Base-by-base conservation (phyloP, 1,284 basidiomycete genomes). In the Cryptococcus sp. region DNA sequence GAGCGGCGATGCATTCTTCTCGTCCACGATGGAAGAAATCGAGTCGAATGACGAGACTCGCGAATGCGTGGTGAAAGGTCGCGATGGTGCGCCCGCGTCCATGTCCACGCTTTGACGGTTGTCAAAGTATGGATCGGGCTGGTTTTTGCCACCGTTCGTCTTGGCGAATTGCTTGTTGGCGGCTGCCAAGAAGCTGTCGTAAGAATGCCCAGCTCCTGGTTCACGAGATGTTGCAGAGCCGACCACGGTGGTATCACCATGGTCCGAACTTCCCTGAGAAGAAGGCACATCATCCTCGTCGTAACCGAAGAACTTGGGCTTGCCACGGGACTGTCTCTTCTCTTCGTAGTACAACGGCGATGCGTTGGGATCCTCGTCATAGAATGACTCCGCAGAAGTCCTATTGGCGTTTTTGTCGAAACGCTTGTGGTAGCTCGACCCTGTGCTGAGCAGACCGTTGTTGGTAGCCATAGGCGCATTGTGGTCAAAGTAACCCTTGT, bases 21-120 rank as follows among this genome's bases (percentile, higher is more conserved):
- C 92, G 67, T 93, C 90, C 44, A 91, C 88, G 56, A 94, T 91
- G 3, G 88, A 88, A 11, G 88, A 86, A 61, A 94, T 91, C 5
- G 90, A 92, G 70, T 93, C 92, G 27, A 89, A 86, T 0, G 90
- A 93, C 0, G 88, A 88, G 3, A 84, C 84, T 13, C 90, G 84
- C 35, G 89, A 91, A 75, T 91, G 88, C n/a, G 81, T 67, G 55
- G 88, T 88, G 78, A 92, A 93, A 0, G 91, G 90, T 63, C 85
- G 83, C 35, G 79, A 81, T 5, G 90, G 91, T 4, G 74, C 70
- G 60, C 68, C 68, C 59, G 71, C 67, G 16, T 65, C 67, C 38
- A 60, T 64, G 63, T 74, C 72, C 38, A 68, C 61, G 53, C 67
- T 70, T 50, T 68, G 57, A 22, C 77, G 67, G 35, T 64, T 60